Conservation (phyloP, 805 yeast genomes). For the Clavispora carvajalis region DNA sequence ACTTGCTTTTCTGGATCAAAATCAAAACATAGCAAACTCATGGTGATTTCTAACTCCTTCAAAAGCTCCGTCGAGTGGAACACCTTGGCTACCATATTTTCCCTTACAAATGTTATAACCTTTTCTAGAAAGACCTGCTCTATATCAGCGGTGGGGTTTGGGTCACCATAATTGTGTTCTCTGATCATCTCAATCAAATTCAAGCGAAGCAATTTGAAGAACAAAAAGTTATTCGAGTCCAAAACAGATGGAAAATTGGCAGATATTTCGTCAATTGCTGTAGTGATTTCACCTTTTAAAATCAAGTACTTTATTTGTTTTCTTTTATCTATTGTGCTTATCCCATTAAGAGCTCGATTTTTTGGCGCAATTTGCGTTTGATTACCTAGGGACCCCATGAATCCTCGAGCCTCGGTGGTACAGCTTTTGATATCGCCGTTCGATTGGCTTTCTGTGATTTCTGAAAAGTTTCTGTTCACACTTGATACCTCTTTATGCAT, state of each 20-base stretch:
- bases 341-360: constrained; percentile 24
- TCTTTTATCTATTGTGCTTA: constrained; percentile 49
- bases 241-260: constrained; percentile 58
- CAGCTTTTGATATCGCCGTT: not conserved
- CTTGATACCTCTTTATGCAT: no score
- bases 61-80: constrained; percentile 54
- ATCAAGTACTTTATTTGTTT: constrained; percentile 49
- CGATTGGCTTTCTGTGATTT: not conserved
- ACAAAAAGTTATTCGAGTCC: constrained; percentile 58
- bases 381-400: not conserved
- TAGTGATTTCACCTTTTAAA: constrained; percentile 54
- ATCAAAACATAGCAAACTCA: constrained; percentile 68
- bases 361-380: not conserved
- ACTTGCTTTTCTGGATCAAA: constrained; percentile 28
- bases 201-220: constrained; percentile 67
- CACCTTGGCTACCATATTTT: constrained; percentile 57
- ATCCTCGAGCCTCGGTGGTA: not conserved
- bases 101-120: constrained; percentile 55
- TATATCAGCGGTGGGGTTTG: not conserved
- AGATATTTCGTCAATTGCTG: constrained; percentile 53
- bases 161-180: constrained; percentile 24
- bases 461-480: no score
- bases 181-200: constrained; percentile 79
- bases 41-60: constrained; percentile 72
- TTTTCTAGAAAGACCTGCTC: constrained; percentile 42